Conservation (phyloP, 2,329 filamentous ascomycete genomes). For the Rhynchosporium secalis region DNA sequence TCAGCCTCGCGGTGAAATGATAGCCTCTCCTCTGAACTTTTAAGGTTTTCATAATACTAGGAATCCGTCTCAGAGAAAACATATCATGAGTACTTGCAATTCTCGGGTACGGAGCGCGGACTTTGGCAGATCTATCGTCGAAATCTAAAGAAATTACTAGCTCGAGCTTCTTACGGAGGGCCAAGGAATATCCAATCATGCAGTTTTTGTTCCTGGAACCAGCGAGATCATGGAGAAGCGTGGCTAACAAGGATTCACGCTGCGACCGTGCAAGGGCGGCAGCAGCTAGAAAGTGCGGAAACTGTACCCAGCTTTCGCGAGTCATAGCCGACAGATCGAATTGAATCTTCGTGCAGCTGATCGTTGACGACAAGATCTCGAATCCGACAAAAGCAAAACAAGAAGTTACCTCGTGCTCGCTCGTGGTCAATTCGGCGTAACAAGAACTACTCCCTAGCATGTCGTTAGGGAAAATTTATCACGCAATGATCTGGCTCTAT, state of each 20-base stretch:
- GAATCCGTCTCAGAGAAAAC: too few relatives aligned
- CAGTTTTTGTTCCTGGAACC: conserved; percentile 1
- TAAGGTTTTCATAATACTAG: not conserved
- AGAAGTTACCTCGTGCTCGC: not conserved
- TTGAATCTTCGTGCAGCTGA: conserved; percentile 1
- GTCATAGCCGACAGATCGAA: not conserved
- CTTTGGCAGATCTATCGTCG: not conserved
- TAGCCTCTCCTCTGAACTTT: not conserved
- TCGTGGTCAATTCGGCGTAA: not conserved
- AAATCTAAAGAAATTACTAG: not conserved
- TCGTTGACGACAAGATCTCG: not conserved
- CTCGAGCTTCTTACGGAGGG: not conserved
- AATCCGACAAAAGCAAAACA: not conserved
- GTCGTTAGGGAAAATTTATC: too few relatives aligned
- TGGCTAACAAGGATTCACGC: conserved; percentile 5
- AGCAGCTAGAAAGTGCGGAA: not conserved
- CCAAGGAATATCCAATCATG: conserved; percentile 5
- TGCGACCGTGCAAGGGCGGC: not conserved
- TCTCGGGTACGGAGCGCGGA: not conserved
- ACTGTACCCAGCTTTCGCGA: not conserved
- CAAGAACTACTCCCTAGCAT: too few relatives aligned
- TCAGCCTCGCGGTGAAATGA: conserved; percentile 7
- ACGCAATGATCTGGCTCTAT: too few relatives aligned
- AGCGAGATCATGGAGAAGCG: not conserved
- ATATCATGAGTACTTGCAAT: not conserved